Percentiles rank a stretch among this genome's conserved stretches.
Evolutionary conservation across 2,329 filamentous ascomycete species (phyloP).

Genomic region (Paecilomyces fulvus): DNA sequence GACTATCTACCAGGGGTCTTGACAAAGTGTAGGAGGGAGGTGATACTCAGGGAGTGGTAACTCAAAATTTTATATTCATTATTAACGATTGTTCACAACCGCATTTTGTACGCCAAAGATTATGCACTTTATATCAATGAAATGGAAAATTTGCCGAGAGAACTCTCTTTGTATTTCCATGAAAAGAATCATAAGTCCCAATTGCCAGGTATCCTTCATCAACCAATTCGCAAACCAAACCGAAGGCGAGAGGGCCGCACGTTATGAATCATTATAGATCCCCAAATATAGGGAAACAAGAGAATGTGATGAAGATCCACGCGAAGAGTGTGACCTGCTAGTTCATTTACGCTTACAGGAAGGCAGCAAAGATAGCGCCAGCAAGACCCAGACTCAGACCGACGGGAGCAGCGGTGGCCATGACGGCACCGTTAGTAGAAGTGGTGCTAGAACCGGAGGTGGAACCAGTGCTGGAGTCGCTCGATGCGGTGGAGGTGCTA

Average conservation of each 20-base stretch:
- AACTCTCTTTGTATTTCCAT: background rate
- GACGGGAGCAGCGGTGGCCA: slow-evolving; percentile 29
- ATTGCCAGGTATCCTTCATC: background rate
- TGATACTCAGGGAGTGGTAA: no score
- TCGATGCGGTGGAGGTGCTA: slow-evolving; percentile 13
- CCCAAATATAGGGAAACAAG: background rate
- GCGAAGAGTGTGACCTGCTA: background rate
- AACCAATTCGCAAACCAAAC: background rate
- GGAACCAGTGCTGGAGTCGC: slow-evolving; percentile 14
- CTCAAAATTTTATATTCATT: background rate
- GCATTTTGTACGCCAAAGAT: background rate
- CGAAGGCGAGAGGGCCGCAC: background rate
- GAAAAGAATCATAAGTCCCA: background rate
- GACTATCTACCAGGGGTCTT: background rate
- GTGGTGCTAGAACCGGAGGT: slow-evolving; percentile 7
- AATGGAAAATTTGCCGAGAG: background rate
- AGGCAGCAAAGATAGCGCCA: slow-evolving; percentile 34
- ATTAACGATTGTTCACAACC: background rate
- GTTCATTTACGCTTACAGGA: slow-evolving; percentile 25
- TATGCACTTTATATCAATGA: background rate
- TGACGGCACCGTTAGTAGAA: slow-evolving; percentile 23
- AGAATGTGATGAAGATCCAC: background rate
- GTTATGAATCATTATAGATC: background rate
- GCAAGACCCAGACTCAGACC: slow-evolving; percentile 31
- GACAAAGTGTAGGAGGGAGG: no score